Evolutionary conservation across 2,329 filamentous ascomycete species (phyloP).

Genomic region (Cercospora zeina): DNA sequence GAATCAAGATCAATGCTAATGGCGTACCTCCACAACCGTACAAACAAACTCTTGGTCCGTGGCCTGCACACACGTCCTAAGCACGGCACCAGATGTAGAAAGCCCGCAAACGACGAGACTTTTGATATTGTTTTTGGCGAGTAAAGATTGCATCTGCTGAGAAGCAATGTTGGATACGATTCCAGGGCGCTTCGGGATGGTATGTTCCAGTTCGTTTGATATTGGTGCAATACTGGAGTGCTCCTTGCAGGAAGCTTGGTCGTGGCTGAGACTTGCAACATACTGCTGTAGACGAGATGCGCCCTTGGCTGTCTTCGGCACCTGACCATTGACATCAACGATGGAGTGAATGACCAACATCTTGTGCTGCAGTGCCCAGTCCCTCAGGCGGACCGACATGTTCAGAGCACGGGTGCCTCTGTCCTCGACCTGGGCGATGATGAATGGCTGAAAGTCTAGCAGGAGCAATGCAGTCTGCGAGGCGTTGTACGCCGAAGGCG

Average conservation of each 20-base stretch:
- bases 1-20: background rate
- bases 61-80: background rate
- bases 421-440: background rate
- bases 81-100: background rate
- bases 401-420: background rate
- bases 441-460: constrained; percentile 8
- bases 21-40: background rate
- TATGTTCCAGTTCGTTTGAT: background rate
- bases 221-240: background rate
- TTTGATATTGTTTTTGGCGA: background rate
- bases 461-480: constrained; percentile 8
- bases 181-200: background rate
- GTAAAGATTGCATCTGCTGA: background rate
- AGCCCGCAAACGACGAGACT: constrained; percentile 8
- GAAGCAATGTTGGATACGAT: background rate
- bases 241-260: background rate
- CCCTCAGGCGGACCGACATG: background rate
- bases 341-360: background rate
- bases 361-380: background rate
- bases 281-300: background rate
- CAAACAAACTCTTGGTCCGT: background rate
- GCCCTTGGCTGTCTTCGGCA: background rate
- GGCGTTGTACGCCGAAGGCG: background rate
- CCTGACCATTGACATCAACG: background rate
- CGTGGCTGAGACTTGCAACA: background rate